phyloP scores from a whole-genome alignment of 1,139 yeast genomes.

The Hansenula lynferdii region DNA sequence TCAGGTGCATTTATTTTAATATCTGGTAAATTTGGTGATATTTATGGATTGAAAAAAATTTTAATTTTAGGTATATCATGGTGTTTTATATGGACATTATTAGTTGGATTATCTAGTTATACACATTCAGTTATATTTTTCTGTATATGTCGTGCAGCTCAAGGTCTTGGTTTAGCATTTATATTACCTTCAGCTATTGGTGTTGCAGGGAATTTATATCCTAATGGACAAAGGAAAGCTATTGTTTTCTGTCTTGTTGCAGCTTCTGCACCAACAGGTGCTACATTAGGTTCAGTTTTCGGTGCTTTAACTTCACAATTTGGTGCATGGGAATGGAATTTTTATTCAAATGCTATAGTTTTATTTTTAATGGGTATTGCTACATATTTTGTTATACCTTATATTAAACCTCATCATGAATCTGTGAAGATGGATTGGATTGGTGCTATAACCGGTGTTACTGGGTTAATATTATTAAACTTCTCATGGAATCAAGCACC shows the following conservation, averaged over 20 bases:
- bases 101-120: constrained; percentile 45
- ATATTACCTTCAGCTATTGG: constrained; percentile 51
- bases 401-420: constrained; percentile 21
- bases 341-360: constrained; percentile 39
- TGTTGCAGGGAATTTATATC: constrained; percentile 42
- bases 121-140: constrained; percentile 40
- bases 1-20: constrained; percentile 50
- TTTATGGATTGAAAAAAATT: constrained; percentile 43
- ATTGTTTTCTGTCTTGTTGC: constrained; percentile 47
- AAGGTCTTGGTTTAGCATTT: constrained; percentile 51
- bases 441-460: constrained; percentile 42
- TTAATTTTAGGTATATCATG: constrained; percentile 42
- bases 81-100: constrained; percentile 38
- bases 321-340: constrained; percentile 51
- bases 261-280: constrained; percentile 53
- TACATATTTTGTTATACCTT: constrained; percentile 34
- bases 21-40: constrained; percentile 49
- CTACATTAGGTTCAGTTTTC: constrained; percentile 43
- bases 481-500: constrained; percentile 56
- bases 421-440: constrained; percentile 29
- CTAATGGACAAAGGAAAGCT: constrained; percentile 42
- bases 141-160: constrained; percentile 47
- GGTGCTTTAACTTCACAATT: constrained; percentile 41
- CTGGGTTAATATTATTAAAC: constrained; percentile 43
- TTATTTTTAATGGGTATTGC: constrained; percentile 27